phyloP scores from a whole-genome alignment of 176 grass and related monocot genomes.

The Rhipidocladum racemiflorum region DNA sequence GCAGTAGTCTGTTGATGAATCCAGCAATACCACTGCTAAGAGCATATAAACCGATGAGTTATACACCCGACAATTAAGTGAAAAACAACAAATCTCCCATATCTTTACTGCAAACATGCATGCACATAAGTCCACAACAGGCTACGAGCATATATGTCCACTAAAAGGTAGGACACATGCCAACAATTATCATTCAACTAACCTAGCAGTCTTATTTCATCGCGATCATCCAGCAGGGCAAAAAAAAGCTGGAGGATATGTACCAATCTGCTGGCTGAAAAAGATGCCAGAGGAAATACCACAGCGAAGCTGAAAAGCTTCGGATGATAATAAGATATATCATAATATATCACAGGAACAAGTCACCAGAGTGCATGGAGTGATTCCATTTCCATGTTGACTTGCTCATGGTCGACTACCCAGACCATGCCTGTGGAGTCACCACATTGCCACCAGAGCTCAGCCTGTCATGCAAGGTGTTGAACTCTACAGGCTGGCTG shows the following conservation, averaged over 20 bases:
- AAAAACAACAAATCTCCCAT: slow-evolving; percentile 39
- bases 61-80: not conserved
- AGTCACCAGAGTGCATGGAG: not conserved
- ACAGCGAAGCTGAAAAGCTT: not conserved
- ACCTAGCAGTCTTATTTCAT: slow-evolving; percentile 41
- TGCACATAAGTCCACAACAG: slow-evolving; percentile 37
- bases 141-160: slow-evolving; percentile 50
- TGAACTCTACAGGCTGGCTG: slow-evolving; percentile 75
- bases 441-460: slow-evolving; percentile 41
- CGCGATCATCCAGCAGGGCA: slow-evolving; percentile 35
- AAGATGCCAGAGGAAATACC: slow-evolving; percentile 51
- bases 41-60: not conserved
- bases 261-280: slow-evolving; percentile 53
- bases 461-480: slow-evolving; percentile 60
- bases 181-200: slow-evolving; percentile 44
- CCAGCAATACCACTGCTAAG: not conserved
- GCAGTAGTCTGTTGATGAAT: not conserved
- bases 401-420: slow-evolving; percentile 15
- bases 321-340: slow-evolving; percentile 12
- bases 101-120: slow-evolving; percentile 39
- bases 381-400: not conserved
- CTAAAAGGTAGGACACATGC: slow-evolving; percentile 56
- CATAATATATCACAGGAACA: slow-evolving; percentile 7
- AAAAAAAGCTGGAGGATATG: slow-evolving; percentile 46
- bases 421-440: slow-evolving; percentile 49